Evolutionary conservation across 495 filamentous ascomycete genomes (phyloP).

Genomic region (Staphylotrichum tortipilum): DNA sequence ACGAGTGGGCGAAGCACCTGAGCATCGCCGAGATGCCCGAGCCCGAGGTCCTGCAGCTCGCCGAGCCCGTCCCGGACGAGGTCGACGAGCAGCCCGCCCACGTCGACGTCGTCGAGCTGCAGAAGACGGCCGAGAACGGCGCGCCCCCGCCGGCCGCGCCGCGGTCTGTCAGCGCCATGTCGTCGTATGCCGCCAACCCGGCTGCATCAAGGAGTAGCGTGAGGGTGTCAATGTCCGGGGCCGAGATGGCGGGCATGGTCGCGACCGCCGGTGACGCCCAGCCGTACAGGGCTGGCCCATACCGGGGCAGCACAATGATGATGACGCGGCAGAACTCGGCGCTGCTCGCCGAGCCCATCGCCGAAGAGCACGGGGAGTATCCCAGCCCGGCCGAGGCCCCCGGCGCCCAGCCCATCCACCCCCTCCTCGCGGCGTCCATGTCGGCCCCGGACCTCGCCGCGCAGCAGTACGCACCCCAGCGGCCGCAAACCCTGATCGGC

Average conservation of each 20-base stretch:
- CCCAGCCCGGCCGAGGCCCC: neutral
- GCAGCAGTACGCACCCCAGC: conserved; percentile 31
- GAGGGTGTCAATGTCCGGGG: conserved; percentile 9
- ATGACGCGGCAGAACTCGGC: conserved; percentile 11
- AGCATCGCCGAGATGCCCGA: conserved; percentile 68
- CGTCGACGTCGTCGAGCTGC: conserved; percentile 56
- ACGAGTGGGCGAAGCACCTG: conserved; percentile 94
- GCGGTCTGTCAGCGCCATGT: conserved; percentile 27
- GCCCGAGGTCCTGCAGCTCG: conserved; percentile 48
- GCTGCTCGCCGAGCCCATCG: conserved; percentile 30
- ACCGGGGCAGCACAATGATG: conserved; percentile 17
- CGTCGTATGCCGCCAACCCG: conserved; percentile 22
- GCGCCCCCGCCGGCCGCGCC: conserved; percentile 29
- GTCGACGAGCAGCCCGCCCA: conserved; percentile 48
- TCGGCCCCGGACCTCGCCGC: conserved; percentile 17
- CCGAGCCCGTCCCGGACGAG: conserved; percentile 7
- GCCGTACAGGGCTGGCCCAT: neutral
- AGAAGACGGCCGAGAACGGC: conserved; percentile 56
- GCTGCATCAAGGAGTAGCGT: conserved; percentile 16
- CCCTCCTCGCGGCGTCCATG: conserved; percentile 7
- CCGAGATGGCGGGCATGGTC: conserved; percentile 7
- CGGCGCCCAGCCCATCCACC: neutral
- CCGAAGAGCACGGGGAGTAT: conserved; percentile 25
- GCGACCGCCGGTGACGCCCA: too few species aligned
- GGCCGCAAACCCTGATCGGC: conserved; percentile 50